Evolutionary conservation across 2,329 filamentous ascomycete genomes (phyloP).

Genomic region (Orbilia quercus): DNA sequence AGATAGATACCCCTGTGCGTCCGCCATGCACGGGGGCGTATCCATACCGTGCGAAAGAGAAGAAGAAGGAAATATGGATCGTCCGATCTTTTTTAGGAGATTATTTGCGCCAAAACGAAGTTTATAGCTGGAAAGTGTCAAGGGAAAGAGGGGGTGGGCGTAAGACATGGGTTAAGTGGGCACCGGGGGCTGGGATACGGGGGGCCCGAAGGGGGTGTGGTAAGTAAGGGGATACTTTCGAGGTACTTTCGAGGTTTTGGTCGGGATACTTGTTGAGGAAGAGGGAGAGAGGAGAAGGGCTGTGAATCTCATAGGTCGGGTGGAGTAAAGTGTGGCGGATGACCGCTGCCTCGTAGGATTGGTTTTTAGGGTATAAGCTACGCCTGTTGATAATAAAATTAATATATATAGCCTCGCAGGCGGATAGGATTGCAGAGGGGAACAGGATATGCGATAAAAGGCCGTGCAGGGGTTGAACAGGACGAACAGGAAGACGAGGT

Average conservation of each 20-base stretch:
- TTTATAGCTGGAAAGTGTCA: slow-evolving; percentile 23
- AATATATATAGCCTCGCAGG: neutral
- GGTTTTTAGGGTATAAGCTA: too few species aligned
- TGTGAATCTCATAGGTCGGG: slow-evolving; percentile 9
- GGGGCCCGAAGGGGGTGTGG: neutral
- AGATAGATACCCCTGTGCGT: slow-evolving; percentile 13
- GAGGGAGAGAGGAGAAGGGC: neutral
- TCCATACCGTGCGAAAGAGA: slow-evolving; percentile 24
- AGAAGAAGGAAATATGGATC: slow-evolving; percentile 54
- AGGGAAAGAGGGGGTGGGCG: slow-evolving; percentile 24
- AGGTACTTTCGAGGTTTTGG: slow-evolving; percentile 33
- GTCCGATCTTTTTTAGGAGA: slow-evolving; percentile 57
- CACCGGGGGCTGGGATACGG: slow-evolving; percentile 13
- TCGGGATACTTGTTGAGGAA: slow-evolving; percentile 18
- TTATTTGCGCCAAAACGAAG: slow-evolving; percentile 8
- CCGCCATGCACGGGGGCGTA: slow-evolving; percentile 39
- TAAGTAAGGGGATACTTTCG: slow-evolving; percentile 33
- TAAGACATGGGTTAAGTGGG: slow-evolving; percentile 12
- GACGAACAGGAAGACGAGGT: neutral
- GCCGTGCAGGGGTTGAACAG: neutral
- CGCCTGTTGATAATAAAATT: neutral
- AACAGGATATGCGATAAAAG: slow-evolving; percentile 28
- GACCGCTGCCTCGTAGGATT: slow-evolving; percentile 19
- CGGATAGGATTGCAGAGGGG: slow-evolving; percentile 1
- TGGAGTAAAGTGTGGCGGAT: slow-evolving; percentile 51